phyloP scores from a whole-genome alignment of 805 yeast species.

The Debaryomyces maramus region DNA sequence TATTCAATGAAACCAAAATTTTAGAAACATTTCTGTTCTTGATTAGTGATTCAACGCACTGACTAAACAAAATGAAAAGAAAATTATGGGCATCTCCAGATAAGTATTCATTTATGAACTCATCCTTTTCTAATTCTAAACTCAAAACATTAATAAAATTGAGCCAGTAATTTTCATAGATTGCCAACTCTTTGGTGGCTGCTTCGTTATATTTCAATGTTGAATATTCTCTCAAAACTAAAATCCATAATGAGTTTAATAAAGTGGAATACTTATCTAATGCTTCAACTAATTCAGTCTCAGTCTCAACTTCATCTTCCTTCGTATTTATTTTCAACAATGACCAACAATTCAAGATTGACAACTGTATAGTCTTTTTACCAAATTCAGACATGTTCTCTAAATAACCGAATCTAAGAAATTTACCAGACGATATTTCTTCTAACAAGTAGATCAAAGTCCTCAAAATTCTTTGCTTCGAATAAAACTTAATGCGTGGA shows the following conservation, averaged over 20 bases:
- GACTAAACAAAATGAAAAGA: slow-evolving; percentile 78
- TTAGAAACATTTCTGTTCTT: slow-evolving; percentile 45
- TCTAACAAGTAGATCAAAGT: slow-evolving; percentile 68
- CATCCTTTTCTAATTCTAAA: slow-evolving; percentile 53
- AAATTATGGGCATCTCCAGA: slow-evolving; percentile 62
- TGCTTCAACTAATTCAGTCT: slow-evolving; percentile 48
- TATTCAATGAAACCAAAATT: slow-evolving; percentile 48
- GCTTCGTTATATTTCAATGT: slow-evolving; percentile 54
- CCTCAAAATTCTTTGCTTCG: slow-evolving; percentile 53
- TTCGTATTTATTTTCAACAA: slow-evolving; percentile 41
- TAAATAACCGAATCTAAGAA: slow-evolving; percentile 57
- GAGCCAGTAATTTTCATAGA: slow-evolving; percentile 68
- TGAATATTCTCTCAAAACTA: slow-evolving; percentile 72
- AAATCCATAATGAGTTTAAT: slow-evolving; percentile 78
- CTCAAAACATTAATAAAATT: slow-evolving; percentile 77
- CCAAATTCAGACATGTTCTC: slow-evolving; percentile 44
- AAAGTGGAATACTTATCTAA: slow-evolving; percentile 56
- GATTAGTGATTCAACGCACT: slow-evolving; percentile 75
- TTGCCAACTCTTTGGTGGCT: slow-evolving; percentile 41
- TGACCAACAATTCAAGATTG: slow-evolving; percentile 76
- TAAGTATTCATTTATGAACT: slow-evolving; percentile 46
- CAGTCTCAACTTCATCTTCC: slow-evolving; percentile 26
- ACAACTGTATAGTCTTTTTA: slow-evolving; percentile 54
- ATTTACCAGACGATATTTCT: slow-evolving; percentile 46
- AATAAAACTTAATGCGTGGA: slow-evolving; percentile 44